Evolutionary conservation across 2,329 filamentous ascomycete genomes (phyloP).

Genomic region (Mycosphaerella sp.): DNA sequence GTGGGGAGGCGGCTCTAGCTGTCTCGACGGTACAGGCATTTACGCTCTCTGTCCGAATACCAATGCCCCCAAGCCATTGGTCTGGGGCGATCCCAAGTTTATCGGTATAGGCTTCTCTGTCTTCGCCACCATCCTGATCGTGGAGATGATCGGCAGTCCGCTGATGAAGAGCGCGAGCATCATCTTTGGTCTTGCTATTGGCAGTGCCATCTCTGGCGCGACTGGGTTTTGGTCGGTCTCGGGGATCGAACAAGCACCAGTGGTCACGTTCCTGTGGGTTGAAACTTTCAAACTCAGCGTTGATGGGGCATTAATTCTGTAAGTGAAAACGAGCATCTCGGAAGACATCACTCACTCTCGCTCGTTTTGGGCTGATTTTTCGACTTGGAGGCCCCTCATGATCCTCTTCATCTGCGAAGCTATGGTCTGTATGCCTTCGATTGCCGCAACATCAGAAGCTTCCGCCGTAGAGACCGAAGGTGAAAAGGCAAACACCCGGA

Average conservation of each 20-base stretch:
- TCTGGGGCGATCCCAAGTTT: conserved; percentile 19
- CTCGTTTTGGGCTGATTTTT: too few species aligned
- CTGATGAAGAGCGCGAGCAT: conserved; percentile 20
- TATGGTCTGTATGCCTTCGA: conserved; percentile 21
- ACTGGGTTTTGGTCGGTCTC: conserved; percentile 18
- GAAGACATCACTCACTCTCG: too few species aligned
- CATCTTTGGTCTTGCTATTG: conserved; percentile 19
- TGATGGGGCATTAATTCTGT: conserved; percentile 16
- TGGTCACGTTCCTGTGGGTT: conserved; percentile 17
- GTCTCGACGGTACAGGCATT: conserved; percentile 14
- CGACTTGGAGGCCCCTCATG: conserved; percentile 9
- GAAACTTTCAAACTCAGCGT: conserved; percentile 17
- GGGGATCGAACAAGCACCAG: conserved; percentile 16
- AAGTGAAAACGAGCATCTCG: too few species aligned
- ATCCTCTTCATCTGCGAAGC: conserved; percentile 22
- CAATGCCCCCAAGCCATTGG: conserved; percentile 15
- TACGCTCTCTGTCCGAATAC: conserved; percentile 18
- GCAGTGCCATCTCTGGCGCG: conserved; percentile 19
- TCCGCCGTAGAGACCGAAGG: conserved; percentile 17
- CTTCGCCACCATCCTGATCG: conserved; percentile 20
- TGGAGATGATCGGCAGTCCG: conserved; percentile 18
- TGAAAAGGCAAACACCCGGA: conserved; percentile 18
- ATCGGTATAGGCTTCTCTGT: conserved; percentile 20
- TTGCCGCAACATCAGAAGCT: conserved; percentile 16
- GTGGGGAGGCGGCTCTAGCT: conserved; percentile 20